Evolutionary conservation across 805 yeast genomes (phyloP).

Genomic region (Saturnispora dispora): DNA sequence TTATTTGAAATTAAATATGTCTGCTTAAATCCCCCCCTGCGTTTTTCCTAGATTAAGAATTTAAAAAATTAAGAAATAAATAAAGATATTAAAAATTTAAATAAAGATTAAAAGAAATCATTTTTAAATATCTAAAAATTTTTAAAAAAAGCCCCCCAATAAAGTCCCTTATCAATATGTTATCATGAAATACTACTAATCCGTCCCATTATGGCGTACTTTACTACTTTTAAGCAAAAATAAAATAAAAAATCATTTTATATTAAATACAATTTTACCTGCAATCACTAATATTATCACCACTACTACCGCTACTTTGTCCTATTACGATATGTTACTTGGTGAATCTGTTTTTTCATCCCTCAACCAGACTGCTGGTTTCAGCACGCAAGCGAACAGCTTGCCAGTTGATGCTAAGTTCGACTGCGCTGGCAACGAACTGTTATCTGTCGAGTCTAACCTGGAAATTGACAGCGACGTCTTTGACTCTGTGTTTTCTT

Average conservation of each 20-base stretch:
- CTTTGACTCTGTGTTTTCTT: conserved; percentile 39
- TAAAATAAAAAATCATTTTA: background rate
- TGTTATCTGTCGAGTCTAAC: conserved; percentile 29
- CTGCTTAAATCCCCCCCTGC: conserved; percentile 7
- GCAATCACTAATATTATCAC: background rate
- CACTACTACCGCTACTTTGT: conserved; percentile 4
- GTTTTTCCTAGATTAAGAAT: background rate
- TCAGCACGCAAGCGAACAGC: background rate
- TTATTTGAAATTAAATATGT: background rate
- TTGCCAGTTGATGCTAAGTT: background rate
- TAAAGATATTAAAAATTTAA: conserved; percentile 6
- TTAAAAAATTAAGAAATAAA: conserved; percentile 4
- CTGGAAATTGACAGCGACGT: conserved; percentile 44
- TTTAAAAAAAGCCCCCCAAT: background rate
- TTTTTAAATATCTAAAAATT: background rate
- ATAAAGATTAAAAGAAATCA: background rate
- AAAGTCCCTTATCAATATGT: background rate
- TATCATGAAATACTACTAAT: background rate
- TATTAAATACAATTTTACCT: background rate
- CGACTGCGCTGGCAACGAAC: background rate
- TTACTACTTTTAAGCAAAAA: background rate
- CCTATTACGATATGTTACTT: conserved; percentile 4
- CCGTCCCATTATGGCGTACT: conserved; percentile 3
- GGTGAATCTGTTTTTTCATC: conserved; percentile 6
- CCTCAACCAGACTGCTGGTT: background rate